Evolutionary conservation across 441 rosid genomes (phyloP), one percentile per base, ranked within the genome.

Genomic region (Bocquillonia castaneifolia): DNA sequence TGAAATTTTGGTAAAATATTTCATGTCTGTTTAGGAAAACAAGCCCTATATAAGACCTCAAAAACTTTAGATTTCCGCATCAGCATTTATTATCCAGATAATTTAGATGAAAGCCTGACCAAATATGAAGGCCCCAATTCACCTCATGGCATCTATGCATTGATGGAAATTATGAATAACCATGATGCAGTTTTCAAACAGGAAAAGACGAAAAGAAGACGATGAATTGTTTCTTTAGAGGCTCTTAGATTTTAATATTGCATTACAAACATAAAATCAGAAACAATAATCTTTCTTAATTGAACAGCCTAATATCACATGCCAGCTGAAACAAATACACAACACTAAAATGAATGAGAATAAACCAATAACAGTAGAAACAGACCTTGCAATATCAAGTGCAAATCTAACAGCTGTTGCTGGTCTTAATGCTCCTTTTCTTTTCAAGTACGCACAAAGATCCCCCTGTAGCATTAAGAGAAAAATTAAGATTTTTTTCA

Each of bases 331-430:
- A 54, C 12, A 64, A 39, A 32, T 8, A 57, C 34, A 31, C 62
- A 59, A 45, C 52, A 39, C 6, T 51, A 39, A 10, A 23, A 47
- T n/a, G 22, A 63, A 17, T 1, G 1, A 48, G 10, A 26, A 52
- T 22, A 2, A 22, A 4, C 31, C 1, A 10, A 12, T 1, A 25
- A 23, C 20, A 65, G 51, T 15, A 74, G 29, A 56, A n/a, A 34
- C 74, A 66, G 56, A 91, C 98, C 99, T 86, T 66, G 99, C 97
- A 77, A 93, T 93, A 80, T 93, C 97, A 78, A 91, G 97, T 1
- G 96, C 97, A 10, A 89, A 83, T 68, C 77, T 78, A 76, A 93
- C 84, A 64, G 94, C 94, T 55, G 37, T 76, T 9, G 74, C 67
- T 34, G 90, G 84, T 75, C 64, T 83, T 59, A 89, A 25, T 40